These are phyloP conservation scores for Amphibolis antarctica DNA, from an alignment of 106 monocot genomes.

Conservation along the genomic window DNA sequence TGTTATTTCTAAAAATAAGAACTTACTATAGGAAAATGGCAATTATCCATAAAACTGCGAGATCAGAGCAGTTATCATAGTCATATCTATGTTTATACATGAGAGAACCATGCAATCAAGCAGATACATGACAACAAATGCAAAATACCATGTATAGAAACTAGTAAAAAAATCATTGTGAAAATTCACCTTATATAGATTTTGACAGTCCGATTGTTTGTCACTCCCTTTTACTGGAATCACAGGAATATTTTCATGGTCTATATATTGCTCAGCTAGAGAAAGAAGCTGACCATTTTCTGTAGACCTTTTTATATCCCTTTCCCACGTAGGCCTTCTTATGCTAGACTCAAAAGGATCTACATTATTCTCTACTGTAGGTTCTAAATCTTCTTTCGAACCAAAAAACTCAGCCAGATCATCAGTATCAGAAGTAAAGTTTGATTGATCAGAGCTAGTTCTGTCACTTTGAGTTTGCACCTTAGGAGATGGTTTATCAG, in stretches of 20 bases:
- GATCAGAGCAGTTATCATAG: too few relatives aligned
- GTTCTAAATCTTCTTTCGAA: conserved; percentile 27
- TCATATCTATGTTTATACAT: too few relatives aligned
- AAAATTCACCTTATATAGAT: conserved; percentile 58
- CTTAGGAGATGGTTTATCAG: conserved; percentile 31
- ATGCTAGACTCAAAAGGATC: neutral
- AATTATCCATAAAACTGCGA: too few relatives aligned
- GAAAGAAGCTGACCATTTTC: conserved; percentile 15
- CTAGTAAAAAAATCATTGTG: too few relatives aligned
- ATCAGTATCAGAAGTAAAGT: conserved; percentile 90
- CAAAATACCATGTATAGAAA: too few relatives aligned
- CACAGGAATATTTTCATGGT: conserved; percentile 15
- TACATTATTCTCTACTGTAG: conserved; percentile 2
- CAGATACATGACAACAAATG: too few relatives aligned
- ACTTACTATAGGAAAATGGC: too few relatives aligned
- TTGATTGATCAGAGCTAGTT: conserved; percentile 56
- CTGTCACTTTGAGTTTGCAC: conserved; percentile 23
- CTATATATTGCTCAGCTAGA: conserved; percentile 16
- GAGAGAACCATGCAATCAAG: too few relatives aligned
- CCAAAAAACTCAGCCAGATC: conserved; percentile 30
- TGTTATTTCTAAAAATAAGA: too few relatives aligned
- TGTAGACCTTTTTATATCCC: neutral
- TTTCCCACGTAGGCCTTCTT: conserved; percentile 3
- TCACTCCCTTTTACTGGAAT: conserved; percentile 30
- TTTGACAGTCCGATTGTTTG: conserved; percentile 64